Base-by-base conservation (phyloP, 2,329 filamentous ascomycete species). In the Taxawa tesnikishii region DNA sequence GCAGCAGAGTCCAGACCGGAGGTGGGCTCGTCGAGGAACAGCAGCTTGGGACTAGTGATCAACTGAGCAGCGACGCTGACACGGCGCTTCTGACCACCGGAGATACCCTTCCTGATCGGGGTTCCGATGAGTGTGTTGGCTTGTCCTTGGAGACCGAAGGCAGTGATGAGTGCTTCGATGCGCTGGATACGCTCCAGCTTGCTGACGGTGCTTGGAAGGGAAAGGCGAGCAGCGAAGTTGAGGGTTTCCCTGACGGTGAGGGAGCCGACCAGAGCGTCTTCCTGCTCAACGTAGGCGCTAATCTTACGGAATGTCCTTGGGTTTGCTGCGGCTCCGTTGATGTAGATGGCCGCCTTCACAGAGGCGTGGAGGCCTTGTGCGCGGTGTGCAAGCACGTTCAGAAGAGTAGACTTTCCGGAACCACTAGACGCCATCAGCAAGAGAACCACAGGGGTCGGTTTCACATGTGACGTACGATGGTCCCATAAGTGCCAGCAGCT, bases 1-100 rank as follows among this genome's bases (percentile, higher is more conserved):
- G 79, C 77, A 0, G 75, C 75, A 6, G 81, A 87, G 52, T 93
- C 84, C 7, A 92, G 62, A 6, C 84, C 84, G 42, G 79, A 84
- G 0, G 83, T 93, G 1, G 83, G 83, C 54, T 90, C 83, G 48
- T 90, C 82, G 18, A 92, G 59, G 48, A 93, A 90, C 15, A 93
- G 54, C 6, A 92, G 75, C 53, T 79, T 82, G 0, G 84, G 83
- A 36, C 70, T 75, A 2, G 83, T 88, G 46, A 92, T 81, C 21
- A 93, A 67, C 48, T 84, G 81, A 39, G 79, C 81, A 1, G 83
- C 83, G 4, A 92, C 76, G 43, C 80, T 81, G 6, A 88, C 67
- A 31, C 84, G 68, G 24, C 82, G 69, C 62, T 90, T 92, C 60
- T 93, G 83, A 1, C 83, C 84, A 29, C 84, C 84, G 40, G 78